Percentiles rank a stretch among this genome's conserved stretches.
phyloP scores from a whole-genome alignment of 768 basidiomycete genomes.

The Termitomyces sp. region DNA sequence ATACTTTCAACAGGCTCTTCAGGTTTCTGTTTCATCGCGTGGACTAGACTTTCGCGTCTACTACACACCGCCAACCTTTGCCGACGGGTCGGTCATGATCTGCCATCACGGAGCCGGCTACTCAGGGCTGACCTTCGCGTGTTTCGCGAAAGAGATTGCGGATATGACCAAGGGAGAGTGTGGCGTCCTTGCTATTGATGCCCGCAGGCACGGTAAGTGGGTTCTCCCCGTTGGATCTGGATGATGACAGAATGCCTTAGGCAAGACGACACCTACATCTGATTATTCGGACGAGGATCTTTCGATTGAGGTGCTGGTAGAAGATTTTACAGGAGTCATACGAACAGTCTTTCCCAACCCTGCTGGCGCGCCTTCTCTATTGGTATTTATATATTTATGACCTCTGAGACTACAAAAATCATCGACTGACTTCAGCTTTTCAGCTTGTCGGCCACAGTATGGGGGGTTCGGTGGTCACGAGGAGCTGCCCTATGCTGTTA shows the following conservation, averaged over 20 bases:
- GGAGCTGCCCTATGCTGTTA: constrained; percentile 61
- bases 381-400: constrained; percentile 42
- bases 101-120: constrained; percentile 97
- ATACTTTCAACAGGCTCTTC: constrained; percentile 77
- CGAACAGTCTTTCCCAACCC: constrained; percentile 65
- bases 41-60: constrained; percentile 74
- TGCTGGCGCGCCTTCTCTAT: constrained; percentile 55
- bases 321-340: constrained; percentile 71
- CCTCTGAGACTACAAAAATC: neutral
- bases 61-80: constrained; percentile 63
- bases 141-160: constrained; percentile 75
- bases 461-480: constrained; percentile 87
- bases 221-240: neutral
- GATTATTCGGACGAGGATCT: constrained; percentile 48
- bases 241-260: constrained; percentile 26
- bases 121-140: constrained; percentile 85
- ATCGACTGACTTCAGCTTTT: neutral
- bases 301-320: constrained; percentile 63
- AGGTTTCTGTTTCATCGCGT: constrained; percentile 60
- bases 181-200: constrained; percentile 80
- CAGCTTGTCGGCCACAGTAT: constrained; percentile 94
- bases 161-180: constrained; percentile 60
- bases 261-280: constrained; percentile 52
- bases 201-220: constrained; percentile 77
- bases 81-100: constrained; percentile 65